Conservation (phyloP, 2,329 filamentous ascomycete species). For the Periconia macrospinosa region DNA sequence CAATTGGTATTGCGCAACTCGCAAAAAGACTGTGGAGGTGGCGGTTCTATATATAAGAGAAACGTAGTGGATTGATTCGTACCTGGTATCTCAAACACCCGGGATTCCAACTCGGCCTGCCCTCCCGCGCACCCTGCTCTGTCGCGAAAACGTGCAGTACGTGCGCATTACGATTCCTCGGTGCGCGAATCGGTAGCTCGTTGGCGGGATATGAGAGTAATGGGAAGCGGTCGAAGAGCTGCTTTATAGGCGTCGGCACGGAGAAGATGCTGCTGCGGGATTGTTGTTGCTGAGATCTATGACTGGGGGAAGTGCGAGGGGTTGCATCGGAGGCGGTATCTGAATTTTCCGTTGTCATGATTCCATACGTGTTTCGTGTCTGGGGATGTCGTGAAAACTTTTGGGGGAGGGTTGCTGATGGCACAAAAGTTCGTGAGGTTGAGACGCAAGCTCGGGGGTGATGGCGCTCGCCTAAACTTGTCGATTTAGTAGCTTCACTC, state of each 20-base stretch:
- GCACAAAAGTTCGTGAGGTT: constrained; percentile 15
- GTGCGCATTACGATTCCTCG: constrained; percentile 51
- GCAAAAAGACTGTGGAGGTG: too few species aligned
- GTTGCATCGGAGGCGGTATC: constrained; percentile 6
- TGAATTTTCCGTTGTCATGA: constrained; percentile 23
- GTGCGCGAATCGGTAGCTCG: constrained; percentile 67
- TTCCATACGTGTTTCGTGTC: constrained; percentile 1
- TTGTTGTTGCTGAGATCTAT: constrained; percentile 6
- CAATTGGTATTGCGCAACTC: not conserved
- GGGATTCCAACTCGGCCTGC: constrained; percentile 82
- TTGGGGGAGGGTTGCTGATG: not conserved
- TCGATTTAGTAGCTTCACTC: constrained; percentile 3
- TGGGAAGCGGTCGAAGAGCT: constrained; percentile 83
- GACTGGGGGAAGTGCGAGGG: not conserved
- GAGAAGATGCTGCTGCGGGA: constrained; percentile 42
- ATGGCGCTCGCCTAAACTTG: constrained; percentile 29
- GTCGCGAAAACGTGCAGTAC: constrained; percentile 78
- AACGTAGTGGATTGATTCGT: constrained; percentile 6
- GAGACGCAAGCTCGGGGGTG: constrained; percentile 22
- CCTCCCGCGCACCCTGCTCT: constrained; percentile 61
- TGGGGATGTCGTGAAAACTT: constrained; percentile 1
- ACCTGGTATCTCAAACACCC: constrained; percentile 97
- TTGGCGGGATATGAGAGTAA: constrained; percentile 75
- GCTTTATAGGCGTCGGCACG: constrained; percentile 75
- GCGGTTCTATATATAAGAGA: not conserved